These are phyloP conservation scores for Globisporangium cylindrosporum DNA, from an alignment of 352 stramenopile genomes.

Conservation along the genomic window DNA sequence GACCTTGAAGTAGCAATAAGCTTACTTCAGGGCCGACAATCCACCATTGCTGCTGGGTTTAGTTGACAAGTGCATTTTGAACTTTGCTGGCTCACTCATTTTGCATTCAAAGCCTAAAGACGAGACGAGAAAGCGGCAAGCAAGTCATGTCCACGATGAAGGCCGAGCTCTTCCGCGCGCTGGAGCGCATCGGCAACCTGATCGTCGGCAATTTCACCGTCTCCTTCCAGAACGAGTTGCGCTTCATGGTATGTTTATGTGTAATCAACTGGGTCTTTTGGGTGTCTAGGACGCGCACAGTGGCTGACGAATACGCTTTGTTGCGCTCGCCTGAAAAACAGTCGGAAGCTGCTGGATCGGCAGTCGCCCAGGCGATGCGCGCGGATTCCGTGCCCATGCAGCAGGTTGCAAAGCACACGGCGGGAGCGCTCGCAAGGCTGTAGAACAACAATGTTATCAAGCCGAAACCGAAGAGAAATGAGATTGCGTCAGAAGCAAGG, in stretches of 20 bases:
- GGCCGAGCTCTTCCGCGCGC: slow-evolving; percentile 46
- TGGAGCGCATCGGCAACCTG: slow-evolving; percentile 69
- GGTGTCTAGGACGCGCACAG: not conserved
- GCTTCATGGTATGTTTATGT: slow-evolving; percentile 63
- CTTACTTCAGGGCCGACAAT: not conserved
- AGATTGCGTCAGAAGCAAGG: not conserved
- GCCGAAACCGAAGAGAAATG: not conserved
- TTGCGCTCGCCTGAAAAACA: slow-evolving; percentile 17
- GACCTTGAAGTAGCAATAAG: not conserved
- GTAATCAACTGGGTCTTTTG: too few relatives aligned
- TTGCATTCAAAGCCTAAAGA: not conserved
- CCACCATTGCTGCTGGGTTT: not conserved
- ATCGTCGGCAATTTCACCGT: slow-evolving; percentile 80
- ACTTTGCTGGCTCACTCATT: not conserved
- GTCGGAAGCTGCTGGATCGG: slow-evolving; percentile 68
- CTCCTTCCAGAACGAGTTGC: slow-evolving; percentile 84
- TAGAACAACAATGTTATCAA: slow-evolving; percentile 19
- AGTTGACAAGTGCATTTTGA: not conserved
- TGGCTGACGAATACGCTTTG: not conserved
- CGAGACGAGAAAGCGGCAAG: not conserved
- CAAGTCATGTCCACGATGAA: slow-evolving; percentile 45
- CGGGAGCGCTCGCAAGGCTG: slow-evolving; percentile 56
- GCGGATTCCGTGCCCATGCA: slow-evolving; percentile 72
- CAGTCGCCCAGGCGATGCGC: slow-evolving; percentile 54
- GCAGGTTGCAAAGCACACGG: slow-evolving; percentile 67